A percentile compares a stretch with the other conserved stretches of the same genome.
Conservation (phyloP, 2,329 filamentous ascomycete genomes). For the Hortaea werneckii region DNA sequence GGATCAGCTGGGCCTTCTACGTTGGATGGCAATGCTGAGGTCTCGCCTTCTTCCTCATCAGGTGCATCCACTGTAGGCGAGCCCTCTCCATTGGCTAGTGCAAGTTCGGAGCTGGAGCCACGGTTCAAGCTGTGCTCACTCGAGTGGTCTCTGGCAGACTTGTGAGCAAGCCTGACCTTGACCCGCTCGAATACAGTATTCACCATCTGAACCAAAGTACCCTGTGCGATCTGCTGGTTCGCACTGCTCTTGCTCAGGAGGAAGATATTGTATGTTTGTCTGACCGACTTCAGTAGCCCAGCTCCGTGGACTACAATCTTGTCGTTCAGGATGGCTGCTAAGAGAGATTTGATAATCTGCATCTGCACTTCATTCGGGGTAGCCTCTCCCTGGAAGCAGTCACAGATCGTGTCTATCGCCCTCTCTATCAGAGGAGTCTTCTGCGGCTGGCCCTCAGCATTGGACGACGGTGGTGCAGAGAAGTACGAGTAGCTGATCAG, state of each 20-base stretch:
- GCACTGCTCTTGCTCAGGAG: slow-evolving; percentile 84
- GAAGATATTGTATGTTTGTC: slow-evolving; percentile 98
- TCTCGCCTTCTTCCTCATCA: slow-evolving; percentile 17
- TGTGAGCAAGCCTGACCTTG: slow-evolving; percentile 73
- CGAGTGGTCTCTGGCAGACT: slow-evolving; percentile 61
- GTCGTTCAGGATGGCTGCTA: slow-evolving; percentile 93
- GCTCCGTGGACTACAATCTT: slow-evolving; percentile 98
- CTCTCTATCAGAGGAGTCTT: slow-evolving; percentile 77
- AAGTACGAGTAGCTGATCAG: slow-evolving; percentile 99
- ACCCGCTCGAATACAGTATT: slow-evolving; percentile 96
- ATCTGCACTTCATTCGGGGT: slow-evolving; percentile 87
- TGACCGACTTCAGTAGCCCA: slow-evolving; percentile 87
- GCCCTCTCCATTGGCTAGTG: slow-evolving; percentile 23
- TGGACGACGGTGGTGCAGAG: slow-evolving; percentile 44
- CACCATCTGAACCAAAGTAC: slow-evolving; percentile 95
- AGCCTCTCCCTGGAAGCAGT: slow-evolving; percentile 95
- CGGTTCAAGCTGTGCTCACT: slow-evolving; percentile 34
- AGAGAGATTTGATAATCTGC: slow-evolving; percentile 93
- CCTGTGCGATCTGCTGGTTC: slow-evolving; percentile 95
- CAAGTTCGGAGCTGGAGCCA: slow-evolving; percentile 11
- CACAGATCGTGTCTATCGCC: slow-evolving; percentile 97
- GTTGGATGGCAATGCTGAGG: slow-evolving; percentile 22
- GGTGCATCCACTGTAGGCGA: slow-evolving; percentile 12
- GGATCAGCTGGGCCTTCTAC: slow-evolving; percentile 14
- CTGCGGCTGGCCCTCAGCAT: slow-evolving; percentile 11